These are phyloP conservation scores for Eucalyptus urophylla DNA, from an alignment of 345 rosid species.

Conservation along the genomic window DNA sequence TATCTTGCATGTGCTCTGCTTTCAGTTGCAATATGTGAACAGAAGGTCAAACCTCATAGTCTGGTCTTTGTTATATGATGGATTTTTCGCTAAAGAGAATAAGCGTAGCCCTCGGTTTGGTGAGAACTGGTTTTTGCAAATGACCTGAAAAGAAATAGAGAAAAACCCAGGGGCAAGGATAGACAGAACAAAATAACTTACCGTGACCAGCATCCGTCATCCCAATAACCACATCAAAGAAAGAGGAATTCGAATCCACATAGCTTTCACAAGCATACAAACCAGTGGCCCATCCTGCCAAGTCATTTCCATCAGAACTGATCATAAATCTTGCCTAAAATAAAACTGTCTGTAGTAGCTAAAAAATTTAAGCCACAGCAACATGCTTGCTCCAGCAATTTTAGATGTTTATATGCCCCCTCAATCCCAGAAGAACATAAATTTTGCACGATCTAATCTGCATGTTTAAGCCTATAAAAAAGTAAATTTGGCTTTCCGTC, in stretches of 20 bases:
- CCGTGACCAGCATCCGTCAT: slow-evolving; percentile 91
- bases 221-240: slow-evolving; percentile 43
- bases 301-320: neutral
- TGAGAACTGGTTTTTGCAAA: neutral
- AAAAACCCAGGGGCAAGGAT: neutral
- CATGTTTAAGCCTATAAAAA: neutral
- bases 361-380: neutral
- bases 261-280: slow-evolving; percentile 52
- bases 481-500: neutral
- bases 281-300: slow-evolving; percentile 73
- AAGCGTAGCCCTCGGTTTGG: neutral
- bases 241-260: slow-evolving; percentile 42
- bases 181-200: slow-evolving; percentile 9
- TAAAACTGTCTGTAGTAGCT: neutral
- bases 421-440: neutral
- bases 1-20: slow-evolving; percentile 76
- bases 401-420: neutral
- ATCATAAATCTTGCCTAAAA: neutral
- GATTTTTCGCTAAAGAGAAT: neutral
- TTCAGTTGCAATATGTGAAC: neutral
- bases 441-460: neutral
- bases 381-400: neutral
- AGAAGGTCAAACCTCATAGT: neutral
- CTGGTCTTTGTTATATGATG: neutral
- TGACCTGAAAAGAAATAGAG: neutral